These are phyloP conservation scores for Vaccinium myrtillus DNA, from an alignment of 148 eudicot genomes.

Conservation along the genomic window DNA sequence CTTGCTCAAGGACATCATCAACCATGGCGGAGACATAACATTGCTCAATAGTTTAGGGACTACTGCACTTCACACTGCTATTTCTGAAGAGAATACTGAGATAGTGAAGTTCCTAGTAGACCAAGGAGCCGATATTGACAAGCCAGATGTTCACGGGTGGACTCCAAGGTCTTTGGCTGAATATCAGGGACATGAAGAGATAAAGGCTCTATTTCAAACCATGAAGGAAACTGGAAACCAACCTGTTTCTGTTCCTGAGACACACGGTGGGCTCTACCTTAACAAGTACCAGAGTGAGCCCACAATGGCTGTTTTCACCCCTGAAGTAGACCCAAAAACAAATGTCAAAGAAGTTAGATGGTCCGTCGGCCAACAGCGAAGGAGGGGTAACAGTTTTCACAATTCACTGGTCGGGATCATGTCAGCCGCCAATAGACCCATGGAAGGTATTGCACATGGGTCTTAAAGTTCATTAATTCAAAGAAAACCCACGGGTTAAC, in stretches of 20 bases:
- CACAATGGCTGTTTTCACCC: constrained; percentile 1
- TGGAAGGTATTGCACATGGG: constrained; percentile 36
- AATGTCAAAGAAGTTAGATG: constrained; percentile 22
- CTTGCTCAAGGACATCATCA: constrained; percentile 52
- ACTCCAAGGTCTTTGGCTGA: constrained; percentile 69
- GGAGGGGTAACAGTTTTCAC: constrained; percentile 38
- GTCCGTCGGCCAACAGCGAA: constrained; percentile 27
- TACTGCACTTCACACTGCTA: constrained; percentile 73
- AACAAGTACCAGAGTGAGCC: constrained; percentile 56
- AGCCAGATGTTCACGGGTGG: constrained; percentile 57
- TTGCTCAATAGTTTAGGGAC: constrained; percentile 39
- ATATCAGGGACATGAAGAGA: constrained; percentile 62
- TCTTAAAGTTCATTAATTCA: constrained; percentile 6
- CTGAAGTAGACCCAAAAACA: constrained; percentile 6
- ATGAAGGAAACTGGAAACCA: constrained; percentile 24
- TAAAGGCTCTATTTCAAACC: constrained; percentile 42
- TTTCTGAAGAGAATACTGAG: constrained; percentile 45
- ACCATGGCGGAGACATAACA: constrained; percentile 55
- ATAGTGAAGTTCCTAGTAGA: constrained; percentile 56
- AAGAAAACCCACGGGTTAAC: constrained; percentile 4
- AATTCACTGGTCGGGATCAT: constrained; percentile 73
- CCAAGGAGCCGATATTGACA: constrained; percentile 66
- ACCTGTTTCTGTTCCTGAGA: constrained; percentile 17
- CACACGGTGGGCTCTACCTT: constrained; percentile 26
- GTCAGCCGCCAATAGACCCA: constrained; percentile 40